Base-by-base conservation (phyloP, 306 rosid species). In the Fragaria nilgerrensis region DNA sequence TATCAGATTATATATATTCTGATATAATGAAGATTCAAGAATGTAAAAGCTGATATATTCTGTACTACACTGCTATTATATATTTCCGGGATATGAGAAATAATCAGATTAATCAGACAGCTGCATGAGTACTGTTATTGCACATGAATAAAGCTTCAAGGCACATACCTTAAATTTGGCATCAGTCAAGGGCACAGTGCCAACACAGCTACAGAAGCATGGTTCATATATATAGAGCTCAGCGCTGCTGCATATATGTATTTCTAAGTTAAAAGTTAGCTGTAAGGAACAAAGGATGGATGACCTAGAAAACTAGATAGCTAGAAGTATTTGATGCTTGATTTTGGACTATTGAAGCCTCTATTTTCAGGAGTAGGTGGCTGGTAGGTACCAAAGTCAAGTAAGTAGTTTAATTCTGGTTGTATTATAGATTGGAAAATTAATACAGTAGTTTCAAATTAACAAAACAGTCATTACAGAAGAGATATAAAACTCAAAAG, bases 111-210 rank as follows among this genome's bases (percentile, higher is more conserved):
- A 7, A 53, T n/a, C 61, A 53, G 61, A 53, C 20, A 17, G 6
- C 0, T 5, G 5, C 7, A 20, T 11, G 36, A 25, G 65, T 11
- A 59, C 17, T 59, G 65, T 13, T 34, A 32, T 1, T 32, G 68
- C 68, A 63, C 68, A 63, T 63, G 68, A 34, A 63, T 32, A 32
- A 63, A 63, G 68, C 68, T 63, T 63, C 22, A 63, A 32, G 22
- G 68, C 65, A 63, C 68, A 63, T 63, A 7, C 68, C 68, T 63
- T 63, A 61, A 63, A 63, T 16, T 34, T 63, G 68, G 69, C 11
- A 56, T 22, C 32, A 22, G 32, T 11, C 5, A 22, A 56, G 32
- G 16, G 32, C 15, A 56, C 14, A 56, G 29, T n/a, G 62, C 22
- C 29, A n/a, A 6, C 20, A 62, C 68, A 27, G 41, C 17, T 29